Conservation (phyloP, 169 alveolate genomes). For the Sarcocystis neurona region DNA sequence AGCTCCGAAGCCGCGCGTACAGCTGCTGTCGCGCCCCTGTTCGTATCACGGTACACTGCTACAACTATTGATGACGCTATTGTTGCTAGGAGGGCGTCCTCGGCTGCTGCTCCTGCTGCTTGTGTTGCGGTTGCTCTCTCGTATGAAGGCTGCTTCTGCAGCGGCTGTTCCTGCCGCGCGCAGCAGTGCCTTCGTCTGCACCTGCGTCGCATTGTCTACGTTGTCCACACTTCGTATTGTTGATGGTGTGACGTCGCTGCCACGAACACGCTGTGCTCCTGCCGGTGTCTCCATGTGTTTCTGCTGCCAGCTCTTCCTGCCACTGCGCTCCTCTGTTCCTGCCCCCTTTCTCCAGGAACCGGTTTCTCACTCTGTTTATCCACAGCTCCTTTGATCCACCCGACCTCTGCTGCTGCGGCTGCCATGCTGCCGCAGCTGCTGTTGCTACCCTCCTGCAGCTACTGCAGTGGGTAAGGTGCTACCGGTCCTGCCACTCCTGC, state of each 20-base stretch:
- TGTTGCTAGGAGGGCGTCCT: too few relatives aligned
- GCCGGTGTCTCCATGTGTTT: too few relatives aligned
- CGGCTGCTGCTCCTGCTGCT: too few relatives aligned
- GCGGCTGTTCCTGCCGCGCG: neutral
- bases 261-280: neutral
- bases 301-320: neutral
- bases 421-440: neutral
- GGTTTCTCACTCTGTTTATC: neutral
- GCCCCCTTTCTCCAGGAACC: neutral
- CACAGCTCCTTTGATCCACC: neutral
- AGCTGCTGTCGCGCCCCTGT: too few relatives aligned
- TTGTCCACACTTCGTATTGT: neutral
- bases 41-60: too few relatives aligned
- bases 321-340: neutral
- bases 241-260: neutral
- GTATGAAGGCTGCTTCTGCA: neutral
- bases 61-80: too few relatives aligned
- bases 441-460: neutral
- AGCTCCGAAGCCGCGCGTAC: too few relatives aligned
- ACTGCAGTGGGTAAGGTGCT: neutral
- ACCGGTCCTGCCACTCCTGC: neutral
- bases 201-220: neutral
- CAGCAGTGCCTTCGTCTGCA: neutral
- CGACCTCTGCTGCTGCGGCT: constrained; percentile 8
- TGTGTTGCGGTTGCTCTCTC: neutral